These are phyloP conservation scores for Daldinia sp. DNA, from an alignment of 2,329 filamentous ascomycete species.

Conservation along the genomic window DNA sequence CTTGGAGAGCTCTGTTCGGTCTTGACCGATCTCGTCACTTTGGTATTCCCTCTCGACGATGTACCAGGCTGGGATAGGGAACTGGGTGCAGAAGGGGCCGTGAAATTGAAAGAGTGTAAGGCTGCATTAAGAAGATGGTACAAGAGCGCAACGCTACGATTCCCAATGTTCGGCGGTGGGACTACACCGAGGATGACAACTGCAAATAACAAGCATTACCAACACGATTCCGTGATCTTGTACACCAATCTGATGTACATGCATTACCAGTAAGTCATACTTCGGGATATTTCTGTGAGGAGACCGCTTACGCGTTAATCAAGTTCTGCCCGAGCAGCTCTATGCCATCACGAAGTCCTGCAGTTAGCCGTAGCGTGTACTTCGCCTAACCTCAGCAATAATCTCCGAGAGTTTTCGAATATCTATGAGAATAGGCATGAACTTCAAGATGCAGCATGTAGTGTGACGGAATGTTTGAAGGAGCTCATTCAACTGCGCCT, in stretches of 20 bases:
- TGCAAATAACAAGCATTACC: conserved; percentile 43
- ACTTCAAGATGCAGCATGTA: conserved; percentile 54
- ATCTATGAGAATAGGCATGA: conserved; percentile 54
- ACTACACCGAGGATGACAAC: conserved; percentile 41
- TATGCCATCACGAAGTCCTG: conserved; percentile 58
- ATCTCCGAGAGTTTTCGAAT: conserved; percentile 46
- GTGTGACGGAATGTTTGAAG: conserved; percentile 56
- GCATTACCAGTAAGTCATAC: conserved; percentile 57
- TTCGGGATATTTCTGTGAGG: background rate
- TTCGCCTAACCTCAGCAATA: conserved; percentile 46
- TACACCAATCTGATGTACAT: conserved; percentile 60
- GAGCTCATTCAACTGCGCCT: conserved; percentile 56
- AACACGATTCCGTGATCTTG: conserved; percentile 54
- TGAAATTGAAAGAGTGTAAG: conserved; percentile 49
- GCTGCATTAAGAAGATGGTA: conserved; percentile 52
- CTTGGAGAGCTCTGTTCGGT: conserved; percentile 56
- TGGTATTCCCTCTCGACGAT: conserved; percentile 56
- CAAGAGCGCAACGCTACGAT: conserved; percentile 49
- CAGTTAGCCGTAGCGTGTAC: conserved; percentile 53
- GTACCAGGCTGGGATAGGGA: conserved; percentile 51
- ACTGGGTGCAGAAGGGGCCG: conserved; percentile 45
- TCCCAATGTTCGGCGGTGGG: conserved; percentile 51
- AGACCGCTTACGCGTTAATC: conserved; percentile 16
- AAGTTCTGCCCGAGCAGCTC: conserved; percentile 54
- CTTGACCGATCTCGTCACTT: conserved; percentile 56